These are phyloP conservation scores for Zygoascus meyerae DNA, from an alignment of 1,139 yeast species.

Conservation along the genomic window DNA sequence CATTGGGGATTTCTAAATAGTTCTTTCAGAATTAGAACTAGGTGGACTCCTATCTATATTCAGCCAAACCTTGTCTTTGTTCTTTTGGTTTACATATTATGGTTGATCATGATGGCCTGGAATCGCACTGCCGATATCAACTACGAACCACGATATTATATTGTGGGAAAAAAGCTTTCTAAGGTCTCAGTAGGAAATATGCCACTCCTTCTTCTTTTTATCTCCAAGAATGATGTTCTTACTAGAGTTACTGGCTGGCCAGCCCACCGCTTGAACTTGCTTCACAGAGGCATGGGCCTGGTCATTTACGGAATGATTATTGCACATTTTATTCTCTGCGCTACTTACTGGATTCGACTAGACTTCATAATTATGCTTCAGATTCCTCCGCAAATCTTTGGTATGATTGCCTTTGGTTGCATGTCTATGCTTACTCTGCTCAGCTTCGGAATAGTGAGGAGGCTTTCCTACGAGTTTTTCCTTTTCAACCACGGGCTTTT, in stretches of 20 bases:
- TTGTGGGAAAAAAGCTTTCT: slow-evolving; percentile 43
- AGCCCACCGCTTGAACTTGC: slow-evolving; percentile 37
- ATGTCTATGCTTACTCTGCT: slow-evolving; percentile 39
- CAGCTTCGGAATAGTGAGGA: slow-evolving; percentile 38
- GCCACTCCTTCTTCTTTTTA: slow-evolving; percentile 38
- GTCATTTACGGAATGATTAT: slow-evolving; percentile 39
- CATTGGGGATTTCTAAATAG: slow-evolving; percentile 23
- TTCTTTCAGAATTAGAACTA: not conserved
- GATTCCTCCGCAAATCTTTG: slow-evolving; percentile 49
- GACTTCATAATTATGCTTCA: slow-evolving; percentile 39
- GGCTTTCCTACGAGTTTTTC: slow-evolving; percentile 42
- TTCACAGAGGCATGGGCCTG: slow-evolving; percentile 46
- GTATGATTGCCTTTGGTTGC: slow-evolving; percentile 42
- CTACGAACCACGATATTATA: slow-evolving; percentile 39
- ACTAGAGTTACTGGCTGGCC: slow-evolving; percentile 42
- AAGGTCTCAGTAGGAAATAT: slow-evolving; percentile 42
- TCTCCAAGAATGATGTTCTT: slow-evolving; percentile 41
- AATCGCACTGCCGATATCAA: slow-evolving; percentile 31
- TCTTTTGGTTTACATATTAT: too few relatives aligned
- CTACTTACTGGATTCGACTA: slow-evolving; percentile 41
- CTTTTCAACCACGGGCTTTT: slow-evolving; percentile 42
- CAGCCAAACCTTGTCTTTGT: slow-evolving; percentile 36
- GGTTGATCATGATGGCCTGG: too few relatives aligned
- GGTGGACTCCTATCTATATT: slow-evolving; percentile 25
- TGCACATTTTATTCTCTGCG: slow-evolving; percentile 36